phyloP scores from a whole-genome alignment of 192 early-diverging fungal species.

The Cladochytrium replicatum region DNA sequence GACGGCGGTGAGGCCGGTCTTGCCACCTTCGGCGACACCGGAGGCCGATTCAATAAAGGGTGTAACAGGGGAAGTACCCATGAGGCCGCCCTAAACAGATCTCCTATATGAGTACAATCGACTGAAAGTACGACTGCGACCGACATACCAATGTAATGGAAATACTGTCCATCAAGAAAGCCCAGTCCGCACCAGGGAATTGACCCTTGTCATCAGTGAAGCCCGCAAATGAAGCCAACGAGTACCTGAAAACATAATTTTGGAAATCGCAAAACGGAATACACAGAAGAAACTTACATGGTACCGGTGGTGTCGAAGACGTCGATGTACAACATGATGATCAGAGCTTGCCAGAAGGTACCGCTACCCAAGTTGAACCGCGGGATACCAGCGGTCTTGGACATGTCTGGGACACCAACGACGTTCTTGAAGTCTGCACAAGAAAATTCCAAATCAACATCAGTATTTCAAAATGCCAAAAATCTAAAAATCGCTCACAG shows the following conservation, averaged over 20 bases:
- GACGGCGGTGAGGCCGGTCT: conserved; percentile 67
- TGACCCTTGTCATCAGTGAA: conserved; percentile 67
- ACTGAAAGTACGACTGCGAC: no score
- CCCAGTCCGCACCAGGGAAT: conserved; percentile 63
- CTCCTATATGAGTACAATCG: no score
- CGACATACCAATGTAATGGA: conserved; percentile 53
- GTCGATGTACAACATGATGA: conserved; percentile 80
- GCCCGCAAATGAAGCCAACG: conserved; percentile 74
- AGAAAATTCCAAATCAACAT: background rate
- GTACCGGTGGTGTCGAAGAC: conserved; percentile 80
- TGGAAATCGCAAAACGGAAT: no score
- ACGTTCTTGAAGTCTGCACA: conserved; percentile 28
- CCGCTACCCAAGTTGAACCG: conserved; percentile 50
- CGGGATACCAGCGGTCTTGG: conserved; percentile 41
- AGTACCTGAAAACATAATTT: no score
- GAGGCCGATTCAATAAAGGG: conserved; percentile 77
- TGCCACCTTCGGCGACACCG: conserved; percentile 70
- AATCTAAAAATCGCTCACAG: conserved; percentile 60
- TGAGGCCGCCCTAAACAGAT: conserved; percentile 56
- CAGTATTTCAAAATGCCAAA: background rate
- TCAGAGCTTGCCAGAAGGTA: conserved; percentile 68
- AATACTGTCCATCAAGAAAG: conserved; percentile 64
- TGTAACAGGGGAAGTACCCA: conserved; percentile 66
- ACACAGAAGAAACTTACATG: no score
- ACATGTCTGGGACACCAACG: conserved; percentile 15